phyloP scores from a whole-genome alignment of 495 filamentous ascomycete species.

The Penicillium odoratum region DNA sequence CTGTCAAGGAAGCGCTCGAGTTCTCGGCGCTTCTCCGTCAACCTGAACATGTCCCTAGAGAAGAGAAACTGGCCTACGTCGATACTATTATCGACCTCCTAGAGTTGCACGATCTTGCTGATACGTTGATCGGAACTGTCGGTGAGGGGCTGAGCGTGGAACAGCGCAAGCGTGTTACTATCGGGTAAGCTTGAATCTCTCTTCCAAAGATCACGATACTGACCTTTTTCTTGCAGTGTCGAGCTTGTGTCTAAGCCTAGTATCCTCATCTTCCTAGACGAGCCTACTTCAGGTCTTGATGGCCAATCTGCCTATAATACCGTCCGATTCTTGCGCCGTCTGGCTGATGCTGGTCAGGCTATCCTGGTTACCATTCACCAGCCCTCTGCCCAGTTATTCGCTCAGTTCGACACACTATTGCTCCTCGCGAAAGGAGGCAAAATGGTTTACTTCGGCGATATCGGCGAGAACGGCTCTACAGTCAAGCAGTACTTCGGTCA shows the following conservation, averaged over 20 bases:
- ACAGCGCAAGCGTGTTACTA: constrained; percentile 59
- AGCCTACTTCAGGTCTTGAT: constrained; percentile 73
- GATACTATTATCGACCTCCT: constrained; percentile 58
- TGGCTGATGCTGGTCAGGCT: constrained; percentile 66
- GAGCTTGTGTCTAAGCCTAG: constrained; percentile 67
- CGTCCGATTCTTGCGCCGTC: constrained; percentile 61
- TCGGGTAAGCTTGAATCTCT: background rate
- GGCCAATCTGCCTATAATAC: constrained; percentile 64
- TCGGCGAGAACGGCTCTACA: constrained; percentile 52
- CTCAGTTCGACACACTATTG: constrained; percentile 70
- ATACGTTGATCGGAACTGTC: constrained; percentile 52
- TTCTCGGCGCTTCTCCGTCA: constrained; percentile 63
- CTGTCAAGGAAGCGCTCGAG: constrained; percentile 60
- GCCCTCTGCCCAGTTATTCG: constrained; percentile 68
- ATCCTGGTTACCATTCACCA: constrained; percentile 78
- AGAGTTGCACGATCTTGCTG: constrained; percentile 55
- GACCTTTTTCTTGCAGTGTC: constrained; percentile 33
- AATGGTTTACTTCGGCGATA: constrained; percentile 69
- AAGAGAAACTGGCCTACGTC: constrained; percentile 61
- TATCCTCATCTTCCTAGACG: constrained; percentile 72
- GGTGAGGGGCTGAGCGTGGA: constrained; percentile 58
- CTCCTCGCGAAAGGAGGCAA: constrained; percentile 68
- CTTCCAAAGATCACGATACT: too few species aligned
- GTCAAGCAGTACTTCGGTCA: constrained; percentile 73
- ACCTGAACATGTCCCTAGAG: constrained; percentile 44